A percentile compares a stretch with the other conserved stretches of the same genome.
Conservation (phyloP, 345 rosid genomes). For the Rhodamnia rubescens region DNA sequence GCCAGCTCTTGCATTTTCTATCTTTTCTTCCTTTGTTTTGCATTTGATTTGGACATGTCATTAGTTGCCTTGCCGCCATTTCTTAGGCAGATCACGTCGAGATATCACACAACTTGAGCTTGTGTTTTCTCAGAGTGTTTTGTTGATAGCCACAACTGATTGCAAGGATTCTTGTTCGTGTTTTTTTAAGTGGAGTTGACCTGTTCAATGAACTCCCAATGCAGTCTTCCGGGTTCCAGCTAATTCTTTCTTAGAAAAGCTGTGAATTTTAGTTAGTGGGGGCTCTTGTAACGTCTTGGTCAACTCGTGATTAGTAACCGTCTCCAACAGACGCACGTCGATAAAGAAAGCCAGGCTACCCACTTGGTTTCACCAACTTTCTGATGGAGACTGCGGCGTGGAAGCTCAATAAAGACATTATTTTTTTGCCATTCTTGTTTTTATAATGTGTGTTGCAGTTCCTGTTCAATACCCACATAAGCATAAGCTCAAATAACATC, state of each 20-base stretch:
- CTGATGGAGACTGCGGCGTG: background rate
- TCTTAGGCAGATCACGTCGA: background rate
- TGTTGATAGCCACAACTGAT: background rate
- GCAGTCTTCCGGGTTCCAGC: background rate
- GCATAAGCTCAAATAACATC: background rate
- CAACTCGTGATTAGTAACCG: background rate
- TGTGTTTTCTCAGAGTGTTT: background rate
- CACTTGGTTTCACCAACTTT: background rate
- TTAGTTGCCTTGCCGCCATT: background rate
- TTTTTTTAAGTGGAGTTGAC: background rate
- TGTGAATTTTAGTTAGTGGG: background rate
- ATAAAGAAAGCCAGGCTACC: background rate
- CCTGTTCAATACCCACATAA: background rate
- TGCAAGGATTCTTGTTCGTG: background rate
- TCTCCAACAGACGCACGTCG: background rate
- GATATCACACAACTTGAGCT: background rate
- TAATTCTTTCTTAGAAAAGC: background rate
- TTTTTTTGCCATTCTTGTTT: background rate
- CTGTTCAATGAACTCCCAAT: background rate
- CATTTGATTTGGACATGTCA: background rate
- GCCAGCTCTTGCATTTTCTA: background rate
- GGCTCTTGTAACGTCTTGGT: background rate
- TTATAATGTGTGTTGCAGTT: background rate
- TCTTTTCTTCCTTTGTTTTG: background rate
- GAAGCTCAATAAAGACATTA: background rate